Evolutionary conservation across 371 early-diverging fungal species (phyloP).

Genomic region (Rhizomucor pusillus): DNA sequence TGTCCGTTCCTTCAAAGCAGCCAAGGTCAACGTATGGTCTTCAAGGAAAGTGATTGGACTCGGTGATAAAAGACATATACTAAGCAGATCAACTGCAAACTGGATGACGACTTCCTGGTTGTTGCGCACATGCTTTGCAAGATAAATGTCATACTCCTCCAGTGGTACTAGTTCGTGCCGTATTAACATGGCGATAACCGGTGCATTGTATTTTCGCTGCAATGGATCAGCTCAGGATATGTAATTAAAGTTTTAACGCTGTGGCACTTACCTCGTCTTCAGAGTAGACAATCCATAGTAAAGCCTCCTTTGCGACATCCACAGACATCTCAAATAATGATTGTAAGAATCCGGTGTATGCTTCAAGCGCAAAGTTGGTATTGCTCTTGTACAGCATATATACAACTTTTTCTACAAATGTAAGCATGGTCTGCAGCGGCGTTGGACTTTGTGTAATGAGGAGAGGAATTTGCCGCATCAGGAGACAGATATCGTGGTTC

Average conservation of each 20-base stretch:
- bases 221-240: no score
- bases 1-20: conserved; percentile 27
- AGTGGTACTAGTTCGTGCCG: conserved; percentile 70
- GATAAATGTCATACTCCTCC: conserved; percentile 81
- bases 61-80: conserved; percentile 63
- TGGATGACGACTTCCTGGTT: conserved; percentile 52
- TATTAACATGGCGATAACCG: conserved; percentile 77
- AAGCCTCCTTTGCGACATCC: conserved; percentile 78
- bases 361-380: conserved; percentile 71
- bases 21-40: conserved; percentile 74
- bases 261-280: conserved; percentile 75
- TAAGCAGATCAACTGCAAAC: conserved; percentile 72
- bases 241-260: no score
- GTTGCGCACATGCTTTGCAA: conserved; percentile 77
- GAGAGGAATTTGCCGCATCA: conserved; percentile 71
- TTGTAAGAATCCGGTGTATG: conserved; percentile 79
- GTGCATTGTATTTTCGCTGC: conserved; percentile 76
- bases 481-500: conserved; percentile 75
- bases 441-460: conserved; percentile 64
- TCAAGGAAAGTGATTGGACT: conserved; percentile 54
- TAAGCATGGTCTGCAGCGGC: conserved; percentile 71
- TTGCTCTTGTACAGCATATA: conserved; percentile 76
- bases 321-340: conserved; percentile 77
- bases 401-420: conserved; percentile 83
- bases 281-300: conserved; percentile 84